A percentile compares a stretch with the other conserved stretches of the same genome.
These are phyloP conservation scores for Fusarium veterinarium DNA, from an alignment of 2,329 filamentous ascomycete species.

Conservation along the genomic window DNA sequence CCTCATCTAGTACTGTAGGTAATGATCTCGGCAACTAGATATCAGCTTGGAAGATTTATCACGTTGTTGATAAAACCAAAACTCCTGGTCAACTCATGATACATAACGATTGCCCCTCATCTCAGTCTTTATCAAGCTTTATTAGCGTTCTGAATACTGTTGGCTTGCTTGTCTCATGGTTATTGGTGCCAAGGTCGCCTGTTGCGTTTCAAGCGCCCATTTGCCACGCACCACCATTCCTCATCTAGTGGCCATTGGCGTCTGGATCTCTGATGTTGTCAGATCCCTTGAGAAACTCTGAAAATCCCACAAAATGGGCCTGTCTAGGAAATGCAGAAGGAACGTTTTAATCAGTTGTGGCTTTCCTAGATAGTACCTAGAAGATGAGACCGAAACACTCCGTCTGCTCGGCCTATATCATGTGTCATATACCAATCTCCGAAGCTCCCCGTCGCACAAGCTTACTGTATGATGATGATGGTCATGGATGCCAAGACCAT, in stretches of 20 bases:
- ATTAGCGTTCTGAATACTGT: slow-evolving; percentile 20
- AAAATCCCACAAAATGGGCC: not conserved
- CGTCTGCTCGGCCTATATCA: not conserved
- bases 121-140: not conserved
- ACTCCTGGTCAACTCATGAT: not conserved
- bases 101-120: not conserved
- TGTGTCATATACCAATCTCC: not conserved
- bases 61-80: not conserved
- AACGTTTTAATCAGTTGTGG: not conserved
- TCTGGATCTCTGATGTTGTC: slow-evolving; percentile 21
- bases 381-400: not conserved
- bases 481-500: slow-evolving; percentile 6
- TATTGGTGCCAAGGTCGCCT: slow-evolving; percentile 11
- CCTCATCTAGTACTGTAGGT: not conserved
- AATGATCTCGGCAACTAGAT: not conserved
- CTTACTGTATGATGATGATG: not conserved
- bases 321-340: not conserved
- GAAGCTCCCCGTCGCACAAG: slow-evolving; percentile 5
- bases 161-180: slow-evolving; percentile 6
- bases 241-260: slow-evolving; percentile 6
- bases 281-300: not conserved
- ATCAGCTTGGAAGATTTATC: not conserved
- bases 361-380: not conserved
- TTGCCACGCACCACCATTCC: slow-evolving; percentile 36
- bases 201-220: slow-evolving; percentile 26